Evolutionary conservation across 768 basidiomycete species (phyloP).

Genomic region (Punctularia strigosozonata): DNA sequence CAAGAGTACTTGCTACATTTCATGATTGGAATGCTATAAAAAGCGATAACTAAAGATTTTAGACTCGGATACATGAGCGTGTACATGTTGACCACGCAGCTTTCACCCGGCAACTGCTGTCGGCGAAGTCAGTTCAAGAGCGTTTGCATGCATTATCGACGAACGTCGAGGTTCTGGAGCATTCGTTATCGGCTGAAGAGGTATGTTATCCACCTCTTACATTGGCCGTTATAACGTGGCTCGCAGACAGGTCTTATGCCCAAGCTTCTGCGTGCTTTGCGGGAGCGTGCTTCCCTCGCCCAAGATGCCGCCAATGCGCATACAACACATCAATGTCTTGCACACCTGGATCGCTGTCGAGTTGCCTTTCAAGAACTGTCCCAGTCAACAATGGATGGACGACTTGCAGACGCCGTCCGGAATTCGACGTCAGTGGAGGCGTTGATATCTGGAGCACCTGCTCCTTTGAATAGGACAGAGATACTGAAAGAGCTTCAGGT

Average conservation of each 20-base stretch:
- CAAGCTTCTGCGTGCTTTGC: conserved; percentile 38
- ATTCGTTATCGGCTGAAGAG: conserved; percentile 44
- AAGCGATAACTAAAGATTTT: conserved; percentile 9
- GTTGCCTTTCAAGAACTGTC: conserved; percentile 32
- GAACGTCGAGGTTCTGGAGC: conserved; percentile 40
- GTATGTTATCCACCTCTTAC: conserved; percentile 27
- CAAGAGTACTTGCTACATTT: conserved; percentile 41
- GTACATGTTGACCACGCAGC: conserved; percentile 51
- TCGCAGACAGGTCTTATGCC: conserved; percentile 59
- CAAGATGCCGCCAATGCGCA: conserved; percentile 51
- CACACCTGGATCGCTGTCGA: conserved; percentile 43
- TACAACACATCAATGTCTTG: conserved; percentile 35
- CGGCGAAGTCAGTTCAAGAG: conserved; percentile 53
- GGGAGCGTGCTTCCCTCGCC: conserved; percentile 48
- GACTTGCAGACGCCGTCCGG: conserved; percentile 52
- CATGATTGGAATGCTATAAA: not conserved
- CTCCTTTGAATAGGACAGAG: conserved; percentile 36
- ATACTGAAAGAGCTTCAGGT: conserved; percentile 52
- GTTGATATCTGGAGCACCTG: conserved; percentile 35
- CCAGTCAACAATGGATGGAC: conserved; percentile 38
- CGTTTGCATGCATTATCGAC: conserved; percentile 37
- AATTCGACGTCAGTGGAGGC: conserved; percentile 28
- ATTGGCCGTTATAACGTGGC: conserved; percentile 5
- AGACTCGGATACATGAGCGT: conserved; percentile 64
- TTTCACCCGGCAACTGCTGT: conserved; percentile 52